Base-by-base conservation (phyloP, 371 early-diverging fungal genomes). In the Mucor indicus region DNA sequence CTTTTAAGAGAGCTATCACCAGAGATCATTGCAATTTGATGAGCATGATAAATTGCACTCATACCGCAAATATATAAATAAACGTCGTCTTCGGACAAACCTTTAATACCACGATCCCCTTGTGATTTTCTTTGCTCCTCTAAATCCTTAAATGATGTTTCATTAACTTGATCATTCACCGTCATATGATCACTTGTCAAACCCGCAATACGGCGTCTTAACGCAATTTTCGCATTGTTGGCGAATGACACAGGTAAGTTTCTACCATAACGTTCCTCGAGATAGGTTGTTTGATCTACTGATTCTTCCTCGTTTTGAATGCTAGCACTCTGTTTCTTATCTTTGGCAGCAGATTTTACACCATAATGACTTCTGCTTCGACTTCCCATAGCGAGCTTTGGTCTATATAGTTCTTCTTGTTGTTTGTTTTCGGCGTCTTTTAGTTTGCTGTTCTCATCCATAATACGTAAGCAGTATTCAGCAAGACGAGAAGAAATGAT, bases 261-360 rank as follows among this genome's bases (percentile, higher is more conserved):
- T 30, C 95, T 82, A 7, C 96, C 96, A 67, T 89, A 95, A 6
- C 96, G 83, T 64, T 94, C 94, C 63, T 96, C 96, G 4, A 96
- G 77, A 51, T 89, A 90, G 16, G 56, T 60, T 5, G 57, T 52
- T 32, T 78, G 80, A 20, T 85, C 86, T 2, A 58, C 63, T n/a
- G 72, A 69, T 3, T 51, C 45, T 23, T 63, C 70, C 20, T 70
- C 69, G 15, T 45, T 33, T 5, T 56, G 30, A 27, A 15, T 30
- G 19, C 36, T 31, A 25, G 24, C 27, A 15, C 12, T 39, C 13
- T 3, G 13, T 22, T 38, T 40, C 16, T 39, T 30, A 1, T 21
- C 21, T 38, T 37, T 49, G 16, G 43, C 37, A 52, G 7, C 27
- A 12, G 32, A 33, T 24, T 41, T 56, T 4, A 23, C n/a, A 11